Percentiles rank a stretch among this genome's conserved stretches.
phyloP scores from a whole-genome alignment of 805 yeast species.

The Kuraishia cidri region DNA sequence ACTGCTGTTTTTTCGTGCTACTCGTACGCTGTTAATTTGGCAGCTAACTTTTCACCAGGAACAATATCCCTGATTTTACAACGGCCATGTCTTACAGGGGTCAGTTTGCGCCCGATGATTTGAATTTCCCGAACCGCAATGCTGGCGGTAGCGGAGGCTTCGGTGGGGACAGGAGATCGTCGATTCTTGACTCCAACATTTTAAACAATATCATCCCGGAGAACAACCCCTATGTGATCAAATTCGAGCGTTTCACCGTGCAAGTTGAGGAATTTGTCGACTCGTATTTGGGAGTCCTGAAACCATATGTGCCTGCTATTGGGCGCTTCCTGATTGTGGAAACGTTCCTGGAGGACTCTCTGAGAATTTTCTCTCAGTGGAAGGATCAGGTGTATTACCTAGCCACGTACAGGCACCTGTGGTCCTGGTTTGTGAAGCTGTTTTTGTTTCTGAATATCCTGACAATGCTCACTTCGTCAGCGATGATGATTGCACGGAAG shows the following conservation, averaged over 20 bases:
- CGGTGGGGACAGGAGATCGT: no score
- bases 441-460: constrained; percentile 57
- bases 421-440: constrained; percentile 67
- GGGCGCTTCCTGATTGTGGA: constrained; percentile 90
- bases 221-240: constrained; percentile 17
- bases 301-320: constrained; percentile 76
- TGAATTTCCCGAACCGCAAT: no score
- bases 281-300: constrained; percentile 39
- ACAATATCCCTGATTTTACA: no score
- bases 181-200: no score
- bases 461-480: constrained; percentile 67
- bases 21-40: no score
- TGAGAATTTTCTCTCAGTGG: constrained; percentile 85
- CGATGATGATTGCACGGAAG: constrained; percentile 60
- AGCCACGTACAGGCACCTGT: constrained; percentile 69
- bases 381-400: constrained; percentile 80
- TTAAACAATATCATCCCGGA: not conserved
- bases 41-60: no score
- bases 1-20: no score
- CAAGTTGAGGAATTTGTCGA: constrained; percentile 47
- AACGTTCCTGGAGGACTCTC: constrained; percentile 84
- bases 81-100: no score
- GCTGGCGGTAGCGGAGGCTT: no score
- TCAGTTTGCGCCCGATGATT: no score
- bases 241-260: constrained; percentile 42